Evolutionary conservation across 2,329 filamentous ascomycete genomes (phyloP).

Genomic region (Falciphora oryzae): DNA sequence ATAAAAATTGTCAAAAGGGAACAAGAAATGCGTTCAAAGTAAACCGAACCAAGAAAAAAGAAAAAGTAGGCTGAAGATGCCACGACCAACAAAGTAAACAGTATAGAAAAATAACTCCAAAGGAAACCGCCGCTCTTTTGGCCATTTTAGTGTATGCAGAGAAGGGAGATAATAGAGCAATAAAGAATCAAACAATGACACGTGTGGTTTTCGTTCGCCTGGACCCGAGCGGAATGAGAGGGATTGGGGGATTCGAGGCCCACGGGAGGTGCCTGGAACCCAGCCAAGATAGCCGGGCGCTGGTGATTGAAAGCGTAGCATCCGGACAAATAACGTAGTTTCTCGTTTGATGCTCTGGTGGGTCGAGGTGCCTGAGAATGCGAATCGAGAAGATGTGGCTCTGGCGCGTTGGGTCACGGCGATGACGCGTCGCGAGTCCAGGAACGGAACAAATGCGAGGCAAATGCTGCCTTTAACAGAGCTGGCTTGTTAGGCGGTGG

Average conservation of each 20-base stretch:
- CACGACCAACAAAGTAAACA: constrained; percentile 17
- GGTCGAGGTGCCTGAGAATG: neutral
- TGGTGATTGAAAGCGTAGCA: neutral
- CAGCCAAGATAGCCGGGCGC: neutral
- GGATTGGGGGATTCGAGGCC: neutral
- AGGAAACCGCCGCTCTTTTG: constrained; percentile 2
- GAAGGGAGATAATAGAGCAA: constrained; percentile 10
- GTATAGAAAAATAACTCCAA: constrained; percentile 19
- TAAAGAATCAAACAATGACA: constrained; percentile 10
- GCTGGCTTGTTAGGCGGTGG: neutral
- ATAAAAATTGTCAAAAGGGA: constrained; percentile 1
- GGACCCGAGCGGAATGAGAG: constrained; percentile 5
- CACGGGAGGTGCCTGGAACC: neutral
- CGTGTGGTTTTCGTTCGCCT: neutral
- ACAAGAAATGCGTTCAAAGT: constrained; percentile 1
- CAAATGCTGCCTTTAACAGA: neutral
- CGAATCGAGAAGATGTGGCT: neutral
- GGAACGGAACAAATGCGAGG: neutral
- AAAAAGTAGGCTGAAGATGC: constrained; percentile 10
- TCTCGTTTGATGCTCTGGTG: neutral
- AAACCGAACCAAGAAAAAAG: constrained; percentile 13
- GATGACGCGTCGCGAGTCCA: neutral
- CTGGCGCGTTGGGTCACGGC: neutral
- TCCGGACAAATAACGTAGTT: neutral
- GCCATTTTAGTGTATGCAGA: neutral